Percentiles rank a stretch among this genome's conserved stretches.
Evolutionary conservation across 2,329 filamentous ascomycete species (phyloP).

Genomic region (Tolypocladium sp.): DNA sequence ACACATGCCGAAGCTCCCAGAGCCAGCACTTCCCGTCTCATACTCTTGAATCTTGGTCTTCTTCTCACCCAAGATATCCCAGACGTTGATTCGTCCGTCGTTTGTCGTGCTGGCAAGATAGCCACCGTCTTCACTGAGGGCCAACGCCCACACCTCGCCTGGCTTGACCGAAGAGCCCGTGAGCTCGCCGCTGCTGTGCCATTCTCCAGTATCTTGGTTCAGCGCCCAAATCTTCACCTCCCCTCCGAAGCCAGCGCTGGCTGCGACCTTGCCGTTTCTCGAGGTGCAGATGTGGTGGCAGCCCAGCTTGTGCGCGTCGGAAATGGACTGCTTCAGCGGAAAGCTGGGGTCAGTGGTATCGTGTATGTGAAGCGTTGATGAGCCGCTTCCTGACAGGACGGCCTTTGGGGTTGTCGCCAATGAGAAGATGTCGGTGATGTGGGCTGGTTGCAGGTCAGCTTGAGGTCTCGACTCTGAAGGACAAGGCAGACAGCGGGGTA

Average conservation of each 20-base stretch:
- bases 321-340: constrained; percentile 69
- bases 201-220: constrained; percentile 46
- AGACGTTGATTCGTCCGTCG: constrained; percentile 82
- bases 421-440: constrained; percentile 77
- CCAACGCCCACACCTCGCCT: constrained; percentile 78
- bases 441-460: constrained; percentile 42
- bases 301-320: constrained; percentile 74
- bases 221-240: constrained; percentile 77
- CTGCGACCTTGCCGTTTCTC: constrained; percentile 62
- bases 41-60: constrained; percentile 67
- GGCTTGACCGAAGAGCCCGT: constrained; percentile 39
- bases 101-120: constrained; percentile 82
- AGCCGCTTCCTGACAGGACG: constrained; percentile 77
- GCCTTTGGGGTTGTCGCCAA: constrained; percentile 65
- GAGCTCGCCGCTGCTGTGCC: constrained; percentile 34
- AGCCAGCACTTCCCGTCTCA: constrained; percentile 61
- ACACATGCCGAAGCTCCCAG: constrained; percentile 83
- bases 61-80: constrained; percentile 54
- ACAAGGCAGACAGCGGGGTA: constrained; percentile 14
- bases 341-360: constrained; percentile 63
- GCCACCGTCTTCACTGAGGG: constrained; percentile 73
- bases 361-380: constrained; percentile 73
- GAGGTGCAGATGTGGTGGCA: constrained; percentile 78
- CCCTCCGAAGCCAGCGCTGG: constrained; percentile 82
- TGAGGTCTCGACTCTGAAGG: neutral